These are phyloP conservation scores for Solanum rostratum DNA, from an alignment of 257 asterid genomes.

Conservation along the genomic window DNA sequence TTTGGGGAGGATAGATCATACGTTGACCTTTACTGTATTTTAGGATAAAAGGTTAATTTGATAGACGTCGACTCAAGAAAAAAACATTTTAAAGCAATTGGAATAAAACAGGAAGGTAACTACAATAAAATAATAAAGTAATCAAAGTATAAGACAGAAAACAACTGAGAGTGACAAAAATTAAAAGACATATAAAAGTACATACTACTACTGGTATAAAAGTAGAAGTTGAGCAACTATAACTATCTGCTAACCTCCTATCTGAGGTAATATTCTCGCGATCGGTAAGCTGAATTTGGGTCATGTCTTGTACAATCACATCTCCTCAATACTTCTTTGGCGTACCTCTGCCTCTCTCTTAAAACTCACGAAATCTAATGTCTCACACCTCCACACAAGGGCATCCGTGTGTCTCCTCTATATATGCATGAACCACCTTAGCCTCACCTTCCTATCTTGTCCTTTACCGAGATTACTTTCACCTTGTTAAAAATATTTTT, in stretches of 20 bases:
- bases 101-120: neutral
- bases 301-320: neutral
- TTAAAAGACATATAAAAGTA: neutral
- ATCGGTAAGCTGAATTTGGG: neutral
- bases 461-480: neutral
- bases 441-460: neutral
- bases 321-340: neutral
- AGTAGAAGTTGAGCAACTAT: neutral
- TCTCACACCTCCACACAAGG: neutral
- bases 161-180: neutral
- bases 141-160: neutral
- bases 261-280: neutral
- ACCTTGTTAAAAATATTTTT: neutral
- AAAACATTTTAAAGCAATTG: too few species aligned
- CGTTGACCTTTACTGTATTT: too few species aligned
- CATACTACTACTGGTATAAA: neutral
- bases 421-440: neutral
- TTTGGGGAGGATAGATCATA: too few species aligned
- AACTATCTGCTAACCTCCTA: neutral
- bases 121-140: neutral
- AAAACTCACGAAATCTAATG: neutral
- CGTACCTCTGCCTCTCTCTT: neutral
- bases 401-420: neutral
- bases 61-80: too few species aligned
- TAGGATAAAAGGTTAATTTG: too few species aligned